Base-by-base conservation (phyloP, 805 yeast species). In the Kodamaea hsintzibuensis region DNA sequence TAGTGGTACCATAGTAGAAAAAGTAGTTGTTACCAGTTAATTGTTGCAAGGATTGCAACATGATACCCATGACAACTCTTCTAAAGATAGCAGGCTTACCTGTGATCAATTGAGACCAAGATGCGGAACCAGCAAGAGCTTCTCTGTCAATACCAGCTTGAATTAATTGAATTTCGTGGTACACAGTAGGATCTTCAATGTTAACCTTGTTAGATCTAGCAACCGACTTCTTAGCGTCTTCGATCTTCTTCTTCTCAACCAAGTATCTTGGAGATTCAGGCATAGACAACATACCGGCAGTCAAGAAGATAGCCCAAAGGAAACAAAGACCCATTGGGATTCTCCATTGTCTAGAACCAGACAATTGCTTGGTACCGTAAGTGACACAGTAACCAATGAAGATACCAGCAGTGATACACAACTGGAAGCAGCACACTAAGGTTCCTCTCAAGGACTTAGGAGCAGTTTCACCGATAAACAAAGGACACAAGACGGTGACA, bases 11-110 rank as follows among this genome's bases (percentile, higher is more conserved):
- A 61, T 84, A 84, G 66, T 84, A 84, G 71, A 84, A 84, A 68
- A 84, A 84, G 65, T 82, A 84, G 72, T 84, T 84, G 58, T 79
- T 76, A 69, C 89, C 89, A 38, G 85, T 78, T 55, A 84, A 73
- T 64, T 83, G 88, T 68, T 83, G 88, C 61, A 82, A 70, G 10
- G 81, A 71, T 51, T 66, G 68, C 52, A 66, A 62, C 49, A 65
- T 47, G 17, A 66, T 56, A 37, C 70, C 70, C 51, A 65, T 56
- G 19, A 64, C 22, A 33, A 66, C 67, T 54, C 70, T 54, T 49
- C 61, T 55, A 46, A 66, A 56, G 51, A 65, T 64, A 53, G 66
- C 61, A 17, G 69, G 69, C 62, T 63, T 66, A 42, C 69, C 68
- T 1, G 60, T 64, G 52, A 66, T 54, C 44, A 66, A 60, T 47